A percentile compares a stretch with the other conserved stretches of the same genome.
Evolutionary conservation across 108 stramenopile species (phyloP).

Genomic region (Seminavis robusta): DNA sequence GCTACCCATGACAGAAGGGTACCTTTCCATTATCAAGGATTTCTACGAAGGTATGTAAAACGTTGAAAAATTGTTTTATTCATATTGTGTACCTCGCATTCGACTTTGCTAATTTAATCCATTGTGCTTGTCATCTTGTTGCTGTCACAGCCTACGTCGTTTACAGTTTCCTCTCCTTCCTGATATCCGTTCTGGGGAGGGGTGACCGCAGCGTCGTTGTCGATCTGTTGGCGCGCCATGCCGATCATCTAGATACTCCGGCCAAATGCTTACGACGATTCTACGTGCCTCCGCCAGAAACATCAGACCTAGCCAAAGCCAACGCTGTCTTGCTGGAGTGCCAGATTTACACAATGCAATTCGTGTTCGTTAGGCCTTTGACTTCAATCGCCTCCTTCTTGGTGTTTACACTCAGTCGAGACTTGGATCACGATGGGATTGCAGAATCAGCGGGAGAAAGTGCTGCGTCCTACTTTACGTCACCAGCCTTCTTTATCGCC

Average conservation of each 20-base stretch:
- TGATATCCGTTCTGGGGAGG: conserved; percentile 79
- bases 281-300: conserved; percentile 58
- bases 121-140: background rate
- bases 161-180: conserved; percentile 76
- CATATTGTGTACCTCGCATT: background rate
- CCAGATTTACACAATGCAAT: conserved; percentile 80
- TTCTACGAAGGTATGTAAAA: conserved; percentile 44
- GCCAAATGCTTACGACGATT: conserved; percentile 38
- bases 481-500: conserved; percentile 59
- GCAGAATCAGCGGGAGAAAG: background rate
- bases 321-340: conserved; percentile 82
- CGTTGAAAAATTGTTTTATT: conserved; percentile 26
- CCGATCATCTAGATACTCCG: conserved; percentile 58
- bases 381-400: conserved; percentile 54
- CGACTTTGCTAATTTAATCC: background rate
- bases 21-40: conserved; percentile 70
- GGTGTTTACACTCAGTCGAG: background rate
- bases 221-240: conserved; percentile 46
- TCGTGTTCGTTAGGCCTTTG: conserved; percentile 75
- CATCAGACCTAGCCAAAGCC: conserved; percentile 63
- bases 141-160: conserved; percentile 15
- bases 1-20: conserved; percentile 52
- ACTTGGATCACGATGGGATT: no score
- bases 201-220: conserved; percentile 64
- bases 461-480: conserved; percentile 24